A percentile compares a stretch with the other conserved stretches of the same genome.
Evolutionary conservation across 1,139 yeast species (phyloP).

Genomic region (Hyphopichia pseudoburtonii): DNA sequence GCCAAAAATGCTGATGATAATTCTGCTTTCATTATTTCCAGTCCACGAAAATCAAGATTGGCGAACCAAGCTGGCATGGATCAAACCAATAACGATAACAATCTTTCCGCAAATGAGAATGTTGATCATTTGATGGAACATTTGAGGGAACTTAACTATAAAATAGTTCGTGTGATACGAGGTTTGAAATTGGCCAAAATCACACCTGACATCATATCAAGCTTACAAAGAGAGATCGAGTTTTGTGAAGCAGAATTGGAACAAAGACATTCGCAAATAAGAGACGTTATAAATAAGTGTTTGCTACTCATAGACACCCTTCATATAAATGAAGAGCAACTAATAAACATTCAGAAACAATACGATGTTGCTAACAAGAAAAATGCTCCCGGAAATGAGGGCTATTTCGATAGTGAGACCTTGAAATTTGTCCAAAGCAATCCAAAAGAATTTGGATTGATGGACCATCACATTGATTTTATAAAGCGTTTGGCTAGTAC

Average conservation of each 20-base stretch:
- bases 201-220: constrained; percentile 27
- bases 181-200: constrained; percentile 38
- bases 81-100: not conserved
- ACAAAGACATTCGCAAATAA: constrained; percentile 24
- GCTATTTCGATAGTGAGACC: constrained; percentile 38
- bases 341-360: constrained; percentile 33
- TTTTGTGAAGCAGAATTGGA: constrained; percentile 25
- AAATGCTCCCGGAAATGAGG: constrained; percentile 15
- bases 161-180: constrained; percentile 36
- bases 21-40: constrained; percentile 35
- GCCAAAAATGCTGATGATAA: constrained; percentile 15
- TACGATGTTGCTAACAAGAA: constrained; percentile 13
- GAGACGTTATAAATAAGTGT: constrained; percentile 23
- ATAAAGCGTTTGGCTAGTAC: constrained; percentile 27
- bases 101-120: constrained; percentile 5
- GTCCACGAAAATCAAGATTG: constrained; percentile 31
- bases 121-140: constrained; percentile 19
- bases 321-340: constrained; percentile 34
- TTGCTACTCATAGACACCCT: constrained; percentile 27
- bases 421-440: constrained; percentile 34
- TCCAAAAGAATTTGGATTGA: constrained; percentile 44
- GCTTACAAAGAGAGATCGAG: constrained; percentile 26
- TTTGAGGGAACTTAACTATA: constrained; percentile 38
- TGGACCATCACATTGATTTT: constrained; percentile 33
- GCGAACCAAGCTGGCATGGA: constrained; percentile 4